Evolutionary conservation across 345 rosid genomes (phyloP), one percentile per base, ranked within the genome.

Genomic region (Mallotus nudiflorus): DNA sequence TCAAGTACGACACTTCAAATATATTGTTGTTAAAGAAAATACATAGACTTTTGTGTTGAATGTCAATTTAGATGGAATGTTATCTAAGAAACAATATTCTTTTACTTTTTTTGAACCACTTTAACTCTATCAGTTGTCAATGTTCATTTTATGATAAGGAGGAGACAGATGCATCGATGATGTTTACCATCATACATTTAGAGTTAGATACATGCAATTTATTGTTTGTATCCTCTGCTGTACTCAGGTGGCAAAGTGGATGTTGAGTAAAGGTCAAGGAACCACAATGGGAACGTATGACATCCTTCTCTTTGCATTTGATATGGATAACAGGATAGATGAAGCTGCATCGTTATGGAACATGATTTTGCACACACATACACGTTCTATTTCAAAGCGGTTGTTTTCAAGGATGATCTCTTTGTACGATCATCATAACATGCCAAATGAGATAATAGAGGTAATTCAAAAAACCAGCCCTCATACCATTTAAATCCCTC

Each of bases 181-280:
- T 27, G 19, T 7, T 1, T 42, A 14, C 6, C 31, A 14, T 9
- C 16, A 37, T 40, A 4, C 13, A 8, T 42, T 58, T 68, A 3
- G 33, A 46, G 19, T 59, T 62, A 6, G 40, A 68, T 73, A 39
- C 27, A 22, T 1, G 8, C 13, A 67, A 53, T 65, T 63, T 45
- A 48, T 60, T 42, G 44, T 58, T 65, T 51, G 29, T 65, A 57
- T 49, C 37, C 20, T 39, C 52, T 5, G 15, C 82, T 59, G 64
- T 76, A 27, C 40, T 33, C 64, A 93, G 98, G 87, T 93, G 64
- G 90, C 97, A 18, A 93, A 91, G 71, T 91, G 98, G 98, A 94
- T 94, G 96, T 67, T 94, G 83, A 82, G 96, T 77, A 91, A 89
- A 85, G 96, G 98, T 45, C 96, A 94, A 80, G 96, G 98, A 56